Evolutionary conservation across 2,329 filamentous ascomycete genomes (phyloP).

Genomic region (Colletotrichum sp.): DNA sequence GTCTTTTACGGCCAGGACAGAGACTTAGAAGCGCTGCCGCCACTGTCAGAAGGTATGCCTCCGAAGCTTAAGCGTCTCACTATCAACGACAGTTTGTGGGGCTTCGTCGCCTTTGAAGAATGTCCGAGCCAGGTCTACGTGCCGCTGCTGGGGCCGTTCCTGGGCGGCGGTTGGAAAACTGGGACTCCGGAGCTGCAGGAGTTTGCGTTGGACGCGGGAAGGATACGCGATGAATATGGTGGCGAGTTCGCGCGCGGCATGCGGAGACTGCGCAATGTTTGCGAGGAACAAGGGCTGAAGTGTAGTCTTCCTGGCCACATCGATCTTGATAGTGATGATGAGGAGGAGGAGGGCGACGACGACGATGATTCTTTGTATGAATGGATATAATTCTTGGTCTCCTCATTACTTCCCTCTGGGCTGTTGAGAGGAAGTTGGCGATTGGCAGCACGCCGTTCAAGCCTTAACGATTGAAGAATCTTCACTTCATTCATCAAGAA

Average conservation of each 20-base stretch:
- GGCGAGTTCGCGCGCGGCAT: background rate
- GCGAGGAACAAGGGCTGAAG: background rate
- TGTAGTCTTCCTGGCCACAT: background rate
- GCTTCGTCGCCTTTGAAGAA: background rate
- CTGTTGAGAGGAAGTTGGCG: background rate
- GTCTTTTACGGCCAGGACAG: background rate
- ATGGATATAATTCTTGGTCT: background rate
- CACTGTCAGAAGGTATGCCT: background rate
- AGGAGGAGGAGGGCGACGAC: background rate
- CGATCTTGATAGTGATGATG: background rate
- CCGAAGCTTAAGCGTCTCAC: background rate
- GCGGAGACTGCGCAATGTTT: background rate
- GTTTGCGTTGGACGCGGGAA: background rate
- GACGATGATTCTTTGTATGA: background rate
- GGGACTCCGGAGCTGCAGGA: background rate
- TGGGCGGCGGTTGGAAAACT: background rate
- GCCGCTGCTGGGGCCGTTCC: background rate
- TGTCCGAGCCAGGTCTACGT: background rate
- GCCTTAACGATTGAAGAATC: background rate
- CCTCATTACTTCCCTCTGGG: background rate
- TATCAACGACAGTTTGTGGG: background rate
- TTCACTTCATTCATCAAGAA: background rate
- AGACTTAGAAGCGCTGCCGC: background rate
- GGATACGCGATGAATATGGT: rapidly evolving
- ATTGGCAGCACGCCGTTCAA: background rate